These are phyloP conservation scores for Mortierella hygrophila DNA, from an alignment of 192 early-diverging fungal genomes.

Conservation along the genomic window DNA sequence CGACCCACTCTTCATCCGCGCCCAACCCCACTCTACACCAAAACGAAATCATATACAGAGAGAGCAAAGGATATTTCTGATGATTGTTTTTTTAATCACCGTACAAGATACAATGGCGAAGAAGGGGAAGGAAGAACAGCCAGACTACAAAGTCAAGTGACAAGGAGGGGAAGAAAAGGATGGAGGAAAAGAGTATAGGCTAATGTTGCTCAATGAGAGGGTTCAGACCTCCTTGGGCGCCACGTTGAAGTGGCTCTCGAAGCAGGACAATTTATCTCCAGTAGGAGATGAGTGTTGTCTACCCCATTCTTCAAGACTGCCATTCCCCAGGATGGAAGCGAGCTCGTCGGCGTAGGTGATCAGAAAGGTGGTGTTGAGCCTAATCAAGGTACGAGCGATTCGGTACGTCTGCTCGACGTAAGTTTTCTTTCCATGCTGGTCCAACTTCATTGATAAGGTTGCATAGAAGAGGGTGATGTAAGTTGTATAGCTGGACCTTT, in stretches of 20 bases:
- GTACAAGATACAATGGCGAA: too few relatives aligned
- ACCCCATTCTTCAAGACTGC: not conserved
- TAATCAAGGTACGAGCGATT: not conserved
- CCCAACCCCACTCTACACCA: too few relatives aligned
- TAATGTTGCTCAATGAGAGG: too few relatives aligned
- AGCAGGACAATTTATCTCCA: not conserved
- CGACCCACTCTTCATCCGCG: too few relatives aligned
- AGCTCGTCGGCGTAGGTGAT: not conserved
- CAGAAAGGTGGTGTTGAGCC: not conserved
- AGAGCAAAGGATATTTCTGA: too few relatives aligned
- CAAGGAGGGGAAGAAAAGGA: too few relatives aligned
- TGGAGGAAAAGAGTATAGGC: too few relatives aligned
- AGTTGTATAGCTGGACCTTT: too few relatives aligned
- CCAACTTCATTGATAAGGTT: not conserved
- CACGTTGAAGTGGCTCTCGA: not conserved
- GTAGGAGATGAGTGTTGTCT: not conserved
- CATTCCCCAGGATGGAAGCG: not conserved
- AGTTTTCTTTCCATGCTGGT: not conserved
- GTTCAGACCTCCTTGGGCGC: not conserved
- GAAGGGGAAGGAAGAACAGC: too few relatives aligned
- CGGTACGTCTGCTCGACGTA: not conserved
- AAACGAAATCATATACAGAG: too few relatives aligned
- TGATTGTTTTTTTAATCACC: too few relatives aligned
- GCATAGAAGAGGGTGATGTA: conserved; percentile 12
- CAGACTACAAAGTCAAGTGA: too few relatives aligned